These are phyloP conservation scores for Boletus rex-veris DNA, from an alignment of 768 basidiomycete genomes.

Conservation along the genomic window DNA sequence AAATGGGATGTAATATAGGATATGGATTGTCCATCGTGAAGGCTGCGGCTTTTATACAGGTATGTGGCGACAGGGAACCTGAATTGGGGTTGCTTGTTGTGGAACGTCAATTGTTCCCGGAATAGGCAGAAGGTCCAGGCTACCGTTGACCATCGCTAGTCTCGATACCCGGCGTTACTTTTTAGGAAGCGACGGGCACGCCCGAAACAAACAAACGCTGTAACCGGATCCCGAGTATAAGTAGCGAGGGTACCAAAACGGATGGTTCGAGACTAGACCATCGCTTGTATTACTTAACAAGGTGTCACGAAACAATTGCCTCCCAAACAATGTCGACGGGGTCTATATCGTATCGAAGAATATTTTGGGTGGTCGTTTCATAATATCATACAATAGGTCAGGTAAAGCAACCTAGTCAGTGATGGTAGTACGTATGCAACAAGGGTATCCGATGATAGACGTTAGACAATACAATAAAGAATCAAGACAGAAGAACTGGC, in stretches of 20 bases:
- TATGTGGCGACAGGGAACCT: not conserved
- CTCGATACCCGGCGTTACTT: too few relatives aligned
- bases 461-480: conserved; percentile 27
- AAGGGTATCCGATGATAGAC: conserved; percentile 33
- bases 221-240: too few relatives aligned
- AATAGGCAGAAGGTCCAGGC: not conserved
- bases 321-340: conserved; percentile 6
- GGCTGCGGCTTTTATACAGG: conserved; percentile 16
- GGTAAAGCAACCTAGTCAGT: conserved; percentile 26
- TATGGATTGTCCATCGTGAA: not conserved
- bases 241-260: too few relatives aligned
- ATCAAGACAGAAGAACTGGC: conserved; percentile 22
- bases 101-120: conserved; percentile 13
- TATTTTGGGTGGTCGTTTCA: not conserved
- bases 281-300: conserved; percentile 4
- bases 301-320: not conserved
- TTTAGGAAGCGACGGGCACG: too few relatives aligned
- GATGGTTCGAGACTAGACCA: too few relatives aligned
- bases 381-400: conserved; percentile 28
- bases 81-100: conserved; percentile 13
- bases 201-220: too few relatives aligned
- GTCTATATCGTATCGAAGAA: too few relatives aligned
- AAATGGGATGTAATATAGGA: not conserved
- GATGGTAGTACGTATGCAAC: conserved; percentile 36
- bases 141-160: not conserved